phyloP scores from a whole-genome alignment of 306 rosid species.

The Mucuna pruriens region DNA sequence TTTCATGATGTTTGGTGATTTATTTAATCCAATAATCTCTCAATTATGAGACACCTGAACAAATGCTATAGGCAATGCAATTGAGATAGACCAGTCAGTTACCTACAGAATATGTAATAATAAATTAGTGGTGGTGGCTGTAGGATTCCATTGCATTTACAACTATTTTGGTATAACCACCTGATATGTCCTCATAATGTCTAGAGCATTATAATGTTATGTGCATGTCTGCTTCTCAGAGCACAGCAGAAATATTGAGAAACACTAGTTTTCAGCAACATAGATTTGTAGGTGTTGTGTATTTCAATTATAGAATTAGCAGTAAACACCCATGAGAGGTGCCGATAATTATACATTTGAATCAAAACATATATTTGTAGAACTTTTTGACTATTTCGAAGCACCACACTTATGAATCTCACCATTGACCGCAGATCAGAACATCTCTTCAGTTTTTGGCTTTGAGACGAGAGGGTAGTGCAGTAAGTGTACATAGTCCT shows the following conservation, averaged over 20 bases:
- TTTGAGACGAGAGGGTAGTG: slow-evolving; percentile 67
- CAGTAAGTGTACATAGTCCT: slow-evolving; percentile 47
- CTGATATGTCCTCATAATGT: slow-evolving; percentile 18
- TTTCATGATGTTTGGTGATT: slow-evolving; percentile 1
- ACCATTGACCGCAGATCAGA: slow-evolving; percentile 60
- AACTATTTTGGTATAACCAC: slow-evolving; percentile 6
- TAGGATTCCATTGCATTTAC: neutral
- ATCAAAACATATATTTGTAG: neutral
- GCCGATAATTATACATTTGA: slow-evolving; percentile 10
- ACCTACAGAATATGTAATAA: neutral
- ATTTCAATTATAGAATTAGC: neutral
- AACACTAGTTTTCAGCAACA: neutral
- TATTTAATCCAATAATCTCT: neutral
- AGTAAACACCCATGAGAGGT: neutral
- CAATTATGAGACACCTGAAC: neutral
- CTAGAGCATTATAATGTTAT: neutral
- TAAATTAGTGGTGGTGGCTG: neutral
- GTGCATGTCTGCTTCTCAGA: neutral
- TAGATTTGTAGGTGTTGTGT: neutral
- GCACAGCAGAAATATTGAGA: neutral
- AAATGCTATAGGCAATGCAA: neutral
- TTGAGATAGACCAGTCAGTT: neutral
- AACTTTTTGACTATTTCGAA: neutral
- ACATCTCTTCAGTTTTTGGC: slow-evolving; percentile 88
- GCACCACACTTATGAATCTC: slow-evolving; percentile 37